Evolutionary conservation across 768 basidiomycete genomes (phyloP), one percentile per base, ranked within the genome.

Genomic region (Xerocomellus dryophilus): DNA sequence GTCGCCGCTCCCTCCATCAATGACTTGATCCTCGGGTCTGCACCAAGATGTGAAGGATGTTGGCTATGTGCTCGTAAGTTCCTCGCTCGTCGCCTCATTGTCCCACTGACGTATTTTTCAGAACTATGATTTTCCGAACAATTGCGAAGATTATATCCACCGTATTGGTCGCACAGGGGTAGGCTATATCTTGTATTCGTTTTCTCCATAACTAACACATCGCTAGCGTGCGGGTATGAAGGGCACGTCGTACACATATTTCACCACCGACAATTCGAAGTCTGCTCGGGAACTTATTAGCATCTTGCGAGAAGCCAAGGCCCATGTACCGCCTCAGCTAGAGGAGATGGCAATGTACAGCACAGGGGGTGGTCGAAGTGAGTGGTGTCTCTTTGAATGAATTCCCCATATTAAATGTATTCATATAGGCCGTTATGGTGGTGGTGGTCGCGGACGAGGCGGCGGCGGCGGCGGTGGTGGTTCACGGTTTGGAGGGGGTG

Each of bases 121-220:
- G 93, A 94, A 94, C 74, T 95, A 91, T 70, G 95, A 98, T 71
- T 97, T 98, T 78, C 94, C 95, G 1, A 97, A 97, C 75, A 95
- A 96, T 68, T 92, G 90, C 66, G 94, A 96, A 77, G 95, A 97
- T 73, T 98, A 98, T 73, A 93, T 98, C 56, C 96, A 99, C 75
- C 93, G 96, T 62, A 99, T 99, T 66, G 97, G 96, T 59, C 93
- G 96, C 71, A 97, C 96, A 60, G 95, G 95, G 51, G 91, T 92
- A 51, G 0, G 72, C 43, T 81, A 70, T 14, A 25, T 50, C 44
- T 36, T 21, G 20, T 53, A 36, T 45, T 14, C 18, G 2, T 51
- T 23, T 20, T 9, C 4, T 45, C 18, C 20, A 15, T 15, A 1
- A 36, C 65, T 66, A 50, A 73, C 64, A 48, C 53, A 23, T 7